Evolutionary conservation across 2,329 filamentous ascomycete genomes (phyloP).

Genomic region (Paracorniculantispora psalliotae): DNA sequence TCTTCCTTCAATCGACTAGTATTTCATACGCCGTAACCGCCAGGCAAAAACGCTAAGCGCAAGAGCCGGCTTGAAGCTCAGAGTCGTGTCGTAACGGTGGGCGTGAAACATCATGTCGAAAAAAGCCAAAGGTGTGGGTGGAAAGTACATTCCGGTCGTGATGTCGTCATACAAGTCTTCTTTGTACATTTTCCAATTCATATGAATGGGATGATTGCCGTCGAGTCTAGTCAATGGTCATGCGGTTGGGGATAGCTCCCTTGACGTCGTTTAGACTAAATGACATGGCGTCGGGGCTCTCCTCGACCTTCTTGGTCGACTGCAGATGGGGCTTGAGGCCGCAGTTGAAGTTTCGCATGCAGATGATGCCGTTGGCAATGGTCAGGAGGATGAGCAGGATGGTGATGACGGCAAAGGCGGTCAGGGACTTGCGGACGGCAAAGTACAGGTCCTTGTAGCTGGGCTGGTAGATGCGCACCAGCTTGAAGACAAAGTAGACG

Average conservation of each 20-base stretch:
- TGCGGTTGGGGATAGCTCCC: constrained; percentile 48
- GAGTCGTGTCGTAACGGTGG: not conserved
- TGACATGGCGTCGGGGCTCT: constrained; percentile 53
- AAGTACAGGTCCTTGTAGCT: constrained; percentile 57
- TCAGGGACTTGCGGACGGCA: constrained; percentile 79
- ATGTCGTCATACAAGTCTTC: constrained; percentile 7
- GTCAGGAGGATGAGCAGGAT: constrained; percentile 84
- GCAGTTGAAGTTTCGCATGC: constrained; percentile 84
- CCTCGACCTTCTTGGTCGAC: constrained; percentile 40
- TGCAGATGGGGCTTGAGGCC: constrained; percentile 85
- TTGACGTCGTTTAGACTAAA: constrained; percentile 55
- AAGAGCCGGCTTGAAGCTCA: constrained; percentile 4
- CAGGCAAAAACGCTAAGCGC: not conserved
- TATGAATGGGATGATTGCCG: not conserved
- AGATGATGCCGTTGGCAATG: constrained; percentile 80
- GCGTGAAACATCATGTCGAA: not conserved
- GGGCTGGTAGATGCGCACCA: constrained; percentile 86
- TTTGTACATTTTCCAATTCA: constrained; percentile 11
- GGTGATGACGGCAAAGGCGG: constrained; percentile 90
- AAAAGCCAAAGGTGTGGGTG: not conserved
- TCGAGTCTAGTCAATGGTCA: constrained; percentile 54
- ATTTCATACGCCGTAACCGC: not conserved
- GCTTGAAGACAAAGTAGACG: constrained; percentile 96
- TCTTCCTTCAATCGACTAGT: constrained; percentile 8
- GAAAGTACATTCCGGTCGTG: constrained; percentile 12